phyloP scores from a whole-genome alignment of 345 rosid genomes.

The Dovyalis caffra region DNA sequence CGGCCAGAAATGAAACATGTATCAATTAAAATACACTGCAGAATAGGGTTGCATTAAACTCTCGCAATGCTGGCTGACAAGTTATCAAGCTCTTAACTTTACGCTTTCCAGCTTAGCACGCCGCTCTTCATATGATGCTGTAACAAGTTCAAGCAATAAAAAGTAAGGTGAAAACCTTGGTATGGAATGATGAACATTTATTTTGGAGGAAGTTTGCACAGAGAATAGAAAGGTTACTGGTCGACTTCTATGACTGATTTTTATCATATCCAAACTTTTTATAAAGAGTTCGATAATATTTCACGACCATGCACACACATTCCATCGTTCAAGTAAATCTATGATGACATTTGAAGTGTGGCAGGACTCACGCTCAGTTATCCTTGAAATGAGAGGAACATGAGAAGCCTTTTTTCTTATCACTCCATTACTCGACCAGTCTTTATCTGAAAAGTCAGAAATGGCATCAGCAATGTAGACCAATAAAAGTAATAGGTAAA shows the following conservation, averaged over 20 bases:
- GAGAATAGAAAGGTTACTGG: background rate
- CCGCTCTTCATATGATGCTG: slow-evolving; percentile 88
- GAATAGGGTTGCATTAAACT: background rate
- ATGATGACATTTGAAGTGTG: background rate
- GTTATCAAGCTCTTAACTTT: slow-evolving; percentile 4
- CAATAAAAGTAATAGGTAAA: slow-evolving; percentile 3
- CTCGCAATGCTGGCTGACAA: background rate
- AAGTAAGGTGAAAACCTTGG: background rate
- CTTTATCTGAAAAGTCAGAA: slow-evolving; percentile 39
- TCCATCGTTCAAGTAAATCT: background rate
- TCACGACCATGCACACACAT: background rate
- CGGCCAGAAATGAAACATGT: background rate
- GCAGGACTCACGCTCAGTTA: slow-evolving; percentile 76
- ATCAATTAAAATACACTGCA: background rate
- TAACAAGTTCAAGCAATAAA: slow-evolving; percentile 1
- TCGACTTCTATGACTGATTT: background rate
- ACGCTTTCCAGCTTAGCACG: slow-evolving; percentile 38
- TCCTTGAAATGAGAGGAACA: slow-evolving; percentile 64
- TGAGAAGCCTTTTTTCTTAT: slow-evolving; percentile 54
- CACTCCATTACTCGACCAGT: slow-evolving; percentile 22
- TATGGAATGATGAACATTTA: background rate
- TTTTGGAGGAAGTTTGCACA: background rate
- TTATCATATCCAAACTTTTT: background rate
- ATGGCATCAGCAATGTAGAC: slow-evolving; percentile 13
- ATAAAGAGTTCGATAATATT: background rate